Base-by-base conservation (phyloP, 2,329 filamentous ascomycete species). In the Fusarium transvaalense region DNA sequence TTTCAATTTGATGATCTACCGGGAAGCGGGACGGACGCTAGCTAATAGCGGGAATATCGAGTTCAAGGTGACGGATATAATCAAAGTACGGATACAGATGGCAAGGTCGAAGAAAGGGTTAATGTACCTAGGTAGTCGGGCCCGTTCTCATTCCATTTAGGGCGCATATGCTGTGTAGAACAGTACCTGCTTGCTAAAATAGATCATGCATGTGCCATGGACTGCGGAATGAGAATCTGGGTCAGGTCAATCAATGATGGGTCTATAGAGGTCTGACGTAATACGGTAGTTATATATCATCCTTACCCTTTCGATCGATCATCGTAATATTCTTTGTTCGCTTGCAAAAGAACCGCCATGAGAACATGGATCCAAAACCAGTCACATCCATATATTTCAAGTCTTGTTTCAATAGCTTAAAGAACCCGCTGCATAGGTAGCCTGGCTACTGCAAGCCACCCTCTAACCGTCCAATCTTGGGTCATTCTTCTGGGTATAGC, bases 401-500 rank as follows among this genome's bases (percentile, higher is more conserved):
- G 37, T 64, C 45, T 42, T 42, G 50, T 43, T 52, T 64, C 47
- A 32, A 45, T 55, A 64, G 32, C 32, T 55, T 32, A 32, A 39
- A 45, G 61, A 39, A 66, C 35, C 19, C 27, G 21, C 55, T 19
- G 43, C 39, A 55, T 39, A 34, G 47, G 34, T 12, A 7, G 10
- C 29, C 29, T 29, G 10, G 9, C 54, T 37, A 27, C 59, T 66
- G 45, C 45, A 62, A 66, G 52, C 57, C 47, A 50, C 47, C 19
- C 14, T n/a, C 10, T 35, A 39, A 35, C 35, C 10, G 17, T 25
- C 50, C 54, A 45, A 67, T 64, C 35, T 27, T 55, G 25, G 54
- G 48, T 50, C 47, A 54, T 64, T 61, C 34, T 58, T 53, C 32
- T 47, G 14, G 42, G 62, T 12, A 60, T 65, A 65, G 54, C 47